These are phyloP conservation scores for Nothophoma quercina DNA, from an alignment of 2,329 filamentous ascomycete genomes.

Conservation along the genomic window DNA sequence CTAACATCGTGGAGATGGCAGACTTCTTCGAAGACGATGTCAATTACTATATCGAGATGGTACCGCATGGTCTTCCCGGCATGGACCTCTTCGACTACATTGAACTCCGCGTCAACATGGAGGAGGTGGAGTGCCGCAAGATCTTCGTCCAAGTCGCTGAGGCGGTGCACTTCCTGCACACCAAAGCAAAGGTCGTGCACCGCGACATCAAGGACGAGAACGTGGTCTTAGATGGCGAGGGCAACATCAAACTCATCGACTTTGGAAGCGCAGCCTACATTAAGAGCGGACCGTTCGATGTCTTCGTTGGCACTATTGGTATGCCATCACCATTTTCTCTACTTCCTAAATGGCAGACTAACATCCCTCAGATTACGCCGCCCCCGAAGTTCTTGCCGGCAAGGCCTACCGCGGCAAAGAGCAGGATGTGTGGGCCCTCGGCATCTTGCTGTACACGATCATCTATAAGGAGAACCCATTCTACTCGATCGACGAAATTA, in stretches of 20 bases:
- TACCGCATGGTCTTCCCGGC: conserved; percentile 90
- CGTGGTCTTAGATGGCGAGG: conserved; percentile 92
- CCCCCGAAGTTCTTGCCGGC: conserved; percentile 94
- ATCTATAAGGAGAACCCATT: conserved; percentile 99
- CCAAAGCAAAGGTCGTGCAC: conserved; percentile 89
- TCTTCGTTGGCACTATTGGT: conserved; percentile 99
- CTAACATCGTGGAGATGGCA: conserved; percentile 73
- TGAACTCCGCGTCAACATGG: conserved; percentile 94
- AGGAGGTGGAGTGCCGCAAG: conserved; percentile 89
- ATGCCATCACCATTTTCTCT: conserved; percentile 45
- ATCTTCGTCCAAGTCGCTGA: conserved; percentile 94
- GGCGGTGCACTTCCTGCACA: conserved; percentile 90
- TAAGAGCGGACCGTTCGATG: conserved; percentile 97
- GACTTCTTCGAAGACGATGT: conserved; percentile 78
- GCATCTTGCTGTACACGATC: conserved; percentile 96
- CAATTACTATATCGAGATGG: conserved; percentile 99
- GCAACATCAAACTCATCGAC: conserved; percentile 95
- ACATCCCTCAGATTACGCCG: conserved; percentile 80
- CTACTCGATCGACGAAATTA: conserved; percentile 98
- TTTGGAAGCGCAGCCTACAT: conserved; percentile 98
- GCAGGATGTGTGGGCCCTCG: conserved; percentile 97
- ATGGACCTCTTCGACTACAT: conserved; percentile 99
- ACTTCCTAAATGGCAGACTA: background rate
- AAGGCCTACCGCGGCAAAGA: conserved; percentile 93
- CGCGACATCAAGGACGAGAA: conserved; percentile 99